Percentiles rank a stretch among this genome's conserved stretches.
phyloP scores from a whole-genome alignment of 2,329 filamentous ascomycete genomes.

The Hypoxylon sp. region DNA sequence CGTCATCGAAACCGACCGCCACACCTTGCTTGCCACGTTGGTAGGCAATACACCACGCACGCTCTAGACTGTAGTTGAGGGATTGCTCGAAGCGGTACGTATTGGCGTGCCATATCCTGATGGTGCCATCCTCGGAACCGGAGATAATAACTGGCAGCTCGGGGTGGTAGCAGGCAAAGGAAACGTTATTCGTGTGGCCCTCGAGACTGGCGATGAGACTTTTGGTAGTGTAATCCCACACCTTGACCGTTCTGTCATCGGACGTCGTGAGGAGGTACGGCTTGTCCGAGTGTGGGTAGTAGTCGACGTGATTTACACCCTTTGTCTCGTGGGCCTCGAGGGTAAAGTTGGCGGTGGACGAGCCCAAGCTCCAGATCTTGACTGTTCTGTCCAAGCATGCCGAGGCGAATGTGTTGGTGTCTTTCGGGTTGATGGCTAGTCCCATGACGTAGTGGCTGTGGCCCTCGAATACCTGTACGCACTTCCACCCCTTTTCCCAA shows the following conservation, averaged over 20 bases:
- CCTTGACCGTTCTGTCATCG: constrained; percentile 95
- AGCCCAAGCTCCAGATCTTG: constrained; percentile 97
- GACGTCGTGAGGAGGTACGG: constrained; percentile 95
- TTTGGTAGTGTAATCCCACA: constrained; percentile 99
- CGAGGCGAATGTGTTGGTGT: constrained; percentile 90
- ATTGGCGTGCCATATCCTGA: constrained; percentile 99
- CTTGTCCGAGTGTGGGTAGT: constrained; percentile 79
- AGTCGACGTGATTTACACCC: constrained; percentile 98
- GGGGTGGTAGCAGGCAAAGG: constrained; percentile 97
- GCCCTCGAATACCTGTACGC: constrained; percentile 95
- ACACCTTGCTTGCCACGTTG: constrained; percentile 95
- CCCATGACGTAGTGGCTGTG: constrained; percentile 98
- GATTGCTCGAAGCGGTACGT: constrained; percentile 97
- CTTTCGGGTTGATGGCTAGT: constrained; percentile 96
- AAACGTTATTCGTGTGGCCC: constrained; percentile 97
- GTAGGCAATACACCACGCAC: constrained; percentile 97
- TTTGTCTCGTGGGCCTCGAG: constrained; percentile 97
- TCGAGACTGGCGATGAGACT: constrained; percentile 95
- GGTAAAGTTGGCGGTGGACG: constrained; percentile 93
- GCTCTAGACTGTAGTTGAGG: constrained; percentile 92
- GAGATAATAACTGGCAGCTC: constrained; percentile 97
- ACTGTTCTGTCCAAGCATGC: constrained; percentile 96
- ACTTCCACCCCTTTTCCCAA: constrained; percentile 99
- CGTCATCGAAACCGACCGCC: constrained; percentile 96
- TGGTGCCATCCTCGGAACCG: constrained; percentile 95